A percentile compares a stretch with the other conserved stretches of the same genome.
phyloP scores from a whole-genome alignment of 441 rosid species.

The Erysimum pusillum region DNA sequence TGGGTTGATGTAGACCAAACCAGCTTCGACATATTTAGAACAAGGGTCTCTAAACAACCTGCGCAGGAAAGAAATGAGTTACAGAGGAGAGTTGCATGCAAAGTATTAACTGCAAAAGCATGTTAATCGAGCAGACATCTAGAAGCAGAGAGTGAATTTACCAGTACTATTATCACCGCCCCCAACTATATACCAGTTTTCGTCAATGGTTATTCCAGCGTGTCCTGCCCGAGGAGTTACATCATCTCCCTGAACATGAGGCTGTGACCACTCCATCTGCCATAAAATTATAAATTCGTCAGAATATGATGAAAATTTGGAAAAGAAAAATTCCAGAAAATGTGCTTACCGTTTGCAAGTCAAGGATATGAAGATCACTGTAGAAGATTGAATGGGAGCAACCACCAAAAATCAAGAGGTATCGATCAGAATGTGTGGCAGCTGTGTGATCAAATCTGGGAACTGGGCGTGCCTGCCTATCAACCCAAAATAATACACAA shows the following conservation, averaged over 20 bases:
- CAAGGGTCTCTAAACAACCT: slow-evolving; percentile 92
- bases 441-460: slow-evolving; percentile 98
- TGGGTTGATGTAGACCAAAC: slow-evolving; percentile 78
- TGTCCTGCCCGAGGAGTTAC: slow-evolving; percentile 95
- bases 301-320: slow-evolving; percentile 27
- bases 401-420: slow-evolving; percentile 93
- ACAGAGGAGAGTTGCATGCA: slow-evolving; percentile 9
- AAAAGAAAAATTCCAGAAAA: slow-evolving; percentile 8
- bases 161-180: slow-evolving; percentile 97
- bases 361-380: slow-evolving; percentile 90
- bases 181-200: slow-evolving; percentile 90
- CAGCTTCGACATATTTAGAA: slow-evolving; percentile 86
- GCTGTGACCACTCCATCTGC: slow-evolving; percentile 98
- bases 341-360: slow-evolving; percentile 81
- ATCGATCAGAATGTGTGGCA: slow-evolving; percentile 73
- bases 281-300: slow-evolving; percentile 20
- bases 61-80: slow-evolving; percentile 23
- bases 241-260: slow-evolving; percentile 80
- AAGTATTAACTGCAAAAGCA: background rate
- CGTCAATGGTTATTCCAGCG: slow-evolving; percentile 78
- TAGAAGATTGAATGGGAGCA: slow-evolving; percentile 94
- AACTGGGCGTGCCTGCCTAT: slow-evolving; percentile 95
- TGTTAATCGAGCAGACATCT: background rate
- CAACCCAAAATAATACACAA: slow-evolving; percentile 48
- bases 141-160: slow-evolving; percentile 45